These are phyloP conservation scores for Conoideocrella luteorostrata DNA, from an alignment of 2,329 filamentous ascomycete genomes.

Conservation along the genomic window DNA sequence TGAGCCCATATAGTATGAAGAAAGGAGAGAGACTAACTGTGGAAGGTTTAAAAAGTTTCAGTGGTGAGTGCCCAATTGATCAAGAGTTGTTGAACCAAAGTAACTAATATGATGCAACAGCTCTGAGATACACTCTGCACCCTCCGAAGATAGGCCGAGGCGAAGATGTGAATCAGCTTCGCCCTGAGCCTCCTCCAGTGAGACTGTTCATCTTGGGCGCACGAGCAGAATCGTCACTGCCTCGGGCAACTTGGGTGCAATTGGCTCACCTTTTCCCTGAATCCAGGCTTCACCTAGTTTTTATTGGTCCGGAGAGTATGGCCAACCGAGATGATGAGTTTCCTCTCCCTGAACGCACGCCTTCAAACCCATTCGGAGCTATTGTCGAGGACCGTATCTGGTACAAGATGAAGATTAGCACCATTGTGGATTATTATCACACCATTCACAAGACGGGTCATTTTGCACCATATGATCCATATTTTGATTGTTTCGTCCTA, in stretches of 20 bases:
- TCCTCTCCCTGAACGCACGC: slow-evolving; percentile 78
- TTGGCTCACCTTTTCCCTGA: slow-evolving; percentile 92
- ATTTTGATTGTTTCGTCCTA: slow-evolving; percentile 95
- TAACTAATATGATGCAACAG: slow-evolving; percentile 38
- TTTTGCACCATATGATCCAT: slow-evolving; percentile 93
- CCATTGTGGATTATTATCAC: slow-evolving; percentile 97
- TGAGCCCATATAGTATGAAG: slow-evolving; percentile 85
- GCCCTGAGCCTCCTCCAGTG: slow-evolving; percentile 78
- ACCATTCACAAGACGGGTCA: slow-evolving; percentile 85
- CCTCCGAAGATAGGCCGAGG: slow-evolving; percentile 75
- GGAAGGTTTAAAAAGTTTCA: slow-evolving; percentile 90
- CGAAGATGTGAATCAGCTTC: slow-evolving; percentile 67
- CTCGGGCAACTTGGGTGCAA: slow-evolving; percentile 89
- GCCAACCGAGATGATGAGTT: slow-evolving; percentile 88
- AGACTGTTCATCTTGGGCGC: slow-evolving; percentile 91
- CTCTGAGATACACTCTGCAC: slow-evolving; percentile 88
- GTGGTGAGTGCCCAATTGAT: slow-evolving; percentile 53
- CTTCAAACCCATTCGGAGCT: slow-evolving; percentile 86
- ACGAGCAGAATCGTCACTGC: slow-evolving; percentile 93
- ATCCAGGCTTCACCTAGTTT: slow-evolving; percentile 81
- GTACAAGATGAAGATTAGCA: slow-evolving; percentile 90
- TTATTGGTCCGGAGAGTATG: slow-evolving; percentile 96
- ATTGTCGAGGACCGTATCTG: slow-evolving; percentile 87
- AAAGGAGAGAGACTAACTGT: slow-evolving; percentile 68
- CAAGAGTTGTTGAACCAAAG: not conserved